A percentile compares a stretch with the other conserved stretches of the same genome.
Conservation (phyloP, 1,284 basidiomycete species). For the Puccinia polysora region DNA sequence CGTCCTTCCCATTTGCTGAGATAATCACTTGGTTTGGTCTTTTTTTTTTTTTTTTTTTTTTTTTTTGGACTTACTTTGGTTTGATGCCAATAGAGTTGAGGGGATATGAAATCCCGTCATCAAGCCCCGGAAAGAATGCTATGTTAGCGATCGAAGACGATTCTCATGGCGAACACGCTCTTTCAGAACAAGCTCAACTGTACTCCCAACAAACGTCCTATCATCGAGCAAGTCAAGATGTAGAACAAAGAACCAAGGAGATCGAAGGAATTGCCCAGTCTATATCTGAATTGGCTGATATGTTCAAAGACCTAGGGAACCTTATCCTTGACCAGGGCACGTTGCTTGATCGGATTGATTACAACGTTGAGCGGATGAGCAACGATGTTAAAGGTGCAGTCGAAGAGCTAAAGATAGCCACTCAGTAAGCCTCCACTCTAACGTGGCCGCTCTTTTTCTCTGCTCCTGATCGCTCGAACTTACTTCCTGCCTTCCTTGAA, state of each 20-base stretch:
- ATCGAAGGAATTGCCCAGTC: conserved; percentile 86
- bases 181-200: conserved; percentile 34
- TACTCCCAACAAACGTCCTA: conserved; percentile 42
- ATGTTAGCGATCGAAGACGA: conserved; percentile 47
- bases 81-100: conserved; percentile 50
- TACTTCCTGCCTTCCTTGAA: background rate
- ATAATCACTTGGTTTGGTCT: conserved; percentile 44
- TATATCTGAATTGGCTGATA: conserved; percentile 82
- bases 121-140: conserved; percentile 48
- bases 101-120: conserved; percentile 39
- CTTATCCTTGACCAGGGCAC: conserved; percentile 98
- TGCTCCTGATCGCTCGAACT: conserved; percentile 8
- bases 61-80: too few relatives aligned
- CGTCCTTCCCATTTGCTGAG: background rate
- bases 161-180: conserved; percentile 43
- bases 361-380: conserved; percentile 89
- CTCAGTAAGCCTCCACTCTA: conserved; percentile 57
- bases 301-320: conserved; percentile 88
- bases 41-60: conserved; percentile 44
- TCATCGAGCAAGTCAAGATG: conserved; percentile 41
- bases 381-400: conserved; percentile 76
- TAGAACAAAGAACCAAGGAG: conserved; percentile 60
- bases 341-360: conserved; percentile 90
- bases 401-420: conserved; percentile 75
- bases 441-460: background rate